phyloP scores from a whole-genome alignment of 2,329 filamentous ascomycete genomes.

The Colletotrichum aenigma region DNA sequence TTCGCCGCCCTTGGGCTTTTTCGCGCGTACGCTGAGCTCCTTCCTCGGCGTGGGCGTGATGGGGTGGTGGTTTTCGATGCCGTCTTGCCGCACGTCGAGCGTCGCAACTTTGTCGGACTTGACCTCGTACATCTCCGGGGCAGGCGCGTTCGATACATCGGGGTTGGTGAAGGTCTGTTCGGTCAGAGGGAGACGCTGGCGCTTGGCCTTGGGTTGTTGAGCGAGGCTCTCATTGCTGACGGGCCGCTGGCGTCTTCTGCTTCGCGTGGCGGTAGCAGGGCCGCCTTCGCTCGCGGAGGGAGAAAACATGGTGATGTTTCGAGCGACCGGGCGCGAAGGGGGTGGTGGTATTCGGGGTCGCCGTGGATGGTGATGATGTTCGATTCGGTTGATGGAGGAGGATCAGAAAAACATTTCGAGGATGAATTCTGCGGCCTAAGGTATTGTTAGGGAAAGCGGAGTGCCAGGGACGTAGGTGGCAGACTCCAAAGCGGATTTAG shows the following conservation, averaged over 20 bases:
- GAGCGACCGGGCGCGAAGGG: conserved; percentile 15
- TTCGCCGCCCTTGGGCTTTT: conserved; percentile 67
- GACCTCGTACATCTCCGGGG: conserved; percentile 60
- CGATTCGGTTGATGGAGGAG: background rate
- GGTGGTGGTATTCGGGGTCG: background rate
- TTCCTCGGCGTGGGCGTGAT: conserved; percentile 41
- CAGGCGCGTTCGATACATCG: conserved; percentile 33
- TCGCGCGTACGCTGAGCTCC: conserved; percentile 64
- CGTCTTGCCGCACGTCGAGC: conserved; percentile 49
- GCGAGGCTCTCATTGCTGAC: conserved; percentile 57
- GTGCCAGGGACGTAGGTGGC: conserved; percentile 8
- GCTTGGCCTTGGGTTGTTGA: conserved; percentile 67
- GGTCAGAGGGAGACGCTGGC: conserved; percentile 61
- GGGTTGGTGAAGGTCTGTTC: conserved; percentile 62
- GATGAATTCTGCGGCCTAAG: conserved; percentile 16
- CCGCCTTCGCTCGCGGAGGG: conserved; percentile 55
- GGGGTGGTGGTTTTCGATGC: conserved; percentile 45
- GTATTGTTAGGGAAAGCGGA: conserved; percentile 13
- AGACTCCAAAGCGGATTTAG: conserved; percentile 14
- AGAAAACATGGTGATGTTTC: conserved; percentile 59
- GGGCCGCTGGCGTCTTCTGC: conserved; percentile 66
- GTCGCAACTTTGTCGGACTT: conserved; percentile 57
- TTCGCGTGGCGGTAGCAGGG: conserved; percentile 61
- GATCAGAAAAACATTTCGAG: conserved; percentile 23
- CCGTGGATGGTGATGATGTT: conserved; percentile 15